A percentile compares a stretch with the other conserved stretches of the same genome.
Conservation (phyloP, 352 stramenopile genomes). For the Phytophthora citrophthora region DNA sequence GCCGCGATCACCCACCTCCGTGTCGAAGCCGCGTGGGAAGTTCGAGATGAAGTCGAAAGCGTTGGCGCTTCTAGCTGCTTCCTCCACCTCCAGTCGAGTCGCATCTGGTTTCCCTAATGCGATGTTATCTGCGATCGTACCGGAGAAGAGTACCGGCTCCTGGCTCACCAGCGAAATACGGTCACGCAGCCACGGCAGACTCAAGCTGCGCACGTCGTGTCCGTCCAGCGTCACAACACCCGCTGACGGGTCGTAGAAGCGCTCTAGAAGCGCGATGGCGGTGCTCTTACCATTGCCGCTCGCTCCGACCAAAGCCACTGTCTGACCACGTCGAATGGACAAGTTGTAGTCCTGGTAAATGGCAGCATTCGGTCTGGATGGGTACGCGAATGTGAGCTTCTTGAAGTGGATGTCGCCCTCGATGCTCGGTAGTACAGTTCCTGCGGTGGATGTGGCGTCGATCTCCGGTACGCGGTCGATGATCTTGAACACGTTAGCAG, state of each 20-base stretch:
- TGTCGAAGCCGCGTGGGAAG: slow-evolving; percentile 82
- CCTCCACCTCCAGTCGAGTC: slow-evolving; percentile 33
- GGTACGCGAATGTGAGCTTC: slow-evolving; percentile 92
- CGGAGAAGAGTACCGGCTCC: slow-evolving; percentile 24
- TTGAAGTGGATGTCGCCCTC: slow-evolving; percentile 81
- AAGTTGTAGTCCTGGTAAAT: slow-evolving; percentile 88
- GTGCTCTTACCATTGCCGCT: slow-evolving; percentile 90
- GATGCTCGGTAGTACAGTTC: slow-evolving; percentile 26
- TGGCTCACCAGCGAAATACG: slow-evolving; percentile 30
- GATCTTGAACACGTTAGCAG: slow-evolving; percentile 76
- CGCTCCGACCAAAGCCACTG: slow-evolving; percentile 88
- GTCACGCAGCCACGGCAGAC: slow-evolving; percentile 49
- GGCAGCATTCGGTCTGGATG: slow-evolving; percentile 65
- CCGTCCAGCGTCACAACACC: slow-evolving; percentile 79
- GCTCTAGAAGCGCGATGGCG: slow-evolving; percentile 64
- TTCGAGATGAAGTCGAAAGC: slow-evolving; percentile 91
- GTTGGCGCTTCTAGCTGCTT: slow-evolving; percentile 87
- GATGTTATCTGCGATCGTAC: slow-evolving; percentile 29
- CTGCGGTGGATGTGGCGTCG: slow-evolving; percentile 29
- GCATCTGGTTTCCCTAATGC: slow-evolving; percentile 18
- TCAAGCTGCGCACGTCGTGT: slow-evolving; percentile 65
- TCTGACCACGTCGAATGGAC: slow-evolving; percentile 61
- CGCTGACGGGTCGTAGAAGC: slow-evolving; percentile 30
- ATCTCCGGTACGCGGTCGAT: slow-evolving; percentile 72
- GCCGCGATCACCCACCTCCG: slow-evolving; percentile 24